Base-by-base conservation (phyloP, 228 moss, liverwort and hornwort genomes). In the Sphagnum magellanicum region DNA sequence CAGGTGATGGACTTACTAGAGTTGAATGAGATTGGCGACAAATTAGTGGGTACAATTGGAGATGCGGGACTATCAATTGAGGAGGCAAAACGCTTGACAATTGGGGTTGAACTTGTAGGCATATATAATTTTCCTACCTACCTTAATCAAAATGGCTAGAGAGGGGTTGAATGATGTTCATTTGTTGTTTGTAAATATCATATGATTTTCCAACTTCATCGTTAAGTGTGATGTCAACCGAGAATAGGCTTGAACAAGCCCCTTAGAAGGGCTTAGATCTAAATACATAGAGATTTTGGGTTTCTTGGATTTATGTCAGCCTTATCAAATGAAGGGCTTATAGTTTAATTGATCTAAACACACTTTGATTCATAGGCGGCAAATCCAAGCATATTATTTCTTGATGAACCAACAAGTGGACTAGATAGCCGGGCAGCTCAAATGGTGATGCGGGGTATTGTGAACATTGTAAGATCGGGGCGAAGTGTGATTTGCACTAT, bases 31-130 rank as follows among this genome's bases (percentile, higher is more conserved):
- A 78, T 90, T 70, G 81, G 78, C 57, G 79, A 83, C 57, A 93
- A 91, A 71, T 74, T 97, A 49, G 93, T 97, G 63, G 93, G 93
- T 50, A 63, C 77, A 13, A 88, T 97, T 65, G 93, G 97, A 3
- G 91, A 91, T 66, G 87, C 79, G 73, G 97, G 93, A 64, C 79
- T 97, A 59, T 88, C 93, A 0, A 85, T 97, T 62, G 93, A 97
- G 77, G 93, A 97, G 84, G 93, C 93, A 12, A 97, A 97, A 76
- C 91, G 97, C 55, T 91, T 97, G 16, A 97, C 97, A 16, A 97
- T 97, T 65, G 97, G 93, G 49, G 91, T 97, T 70, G 93, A 97
- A 75, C 93, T 97, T 73, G 97, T 97, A 82, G 58, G 78, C 67
- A 47, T 48, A 16, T 55, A 8, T 55, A 55, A 55, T 55, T 55